Percentiles rank a stretch among this genome's conserved stretches.
Evolutionary conservation across 352 stramenopile genomes (phyloP).

Genomic region (Globisporangium orthogonon): DNA sequence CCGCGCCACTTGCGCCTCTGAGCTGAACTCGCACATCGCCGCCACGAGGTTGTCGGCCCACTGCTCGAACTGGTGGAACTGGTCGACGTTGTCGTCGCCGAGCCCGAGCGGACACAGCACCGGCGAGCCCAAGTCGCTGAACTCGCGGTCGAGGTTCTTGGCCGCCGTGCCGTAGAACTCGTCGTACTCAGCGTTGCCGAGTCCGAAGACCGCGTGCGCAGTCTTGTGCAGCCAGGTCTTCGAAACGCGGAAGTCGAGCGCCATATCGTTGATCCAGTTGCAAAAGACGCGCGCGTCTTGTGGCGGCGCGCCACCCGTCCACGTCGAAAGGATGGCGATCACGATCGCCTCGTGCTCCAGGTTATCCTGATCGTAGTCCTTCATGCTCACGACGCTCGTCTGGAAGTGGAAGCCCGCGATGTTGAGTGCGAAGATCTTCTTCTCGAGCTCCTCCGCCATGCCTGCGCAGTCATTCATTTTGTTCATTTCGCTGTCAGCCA

Average conservation of each 20-base stretch:
- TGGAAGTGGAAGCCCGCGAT: constrained; percentile 79
- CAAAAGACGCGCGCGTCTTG: constrained; percentile 77
- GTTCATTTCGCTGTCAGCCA: not conserved
- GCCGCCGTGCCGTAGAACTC: constrained; percentile 81
- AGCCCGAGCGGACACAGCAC: constrained; percentile 53
- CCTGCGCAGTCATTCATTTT: constrained; percentile 12
- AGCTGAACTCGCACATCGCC: constrained; percentile 72
- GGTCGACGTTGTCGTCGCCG: constrained; percentile 82
- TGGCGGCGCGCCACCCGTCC: constrained; percentile 69
- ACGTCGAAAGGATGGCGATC: constrained; percentile 83
- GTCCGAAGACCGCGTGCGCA: constrained; percentile 74
- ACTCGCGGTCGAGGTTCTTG: constrained; percentile 57
- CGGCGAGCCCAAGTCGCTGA: constrained; percentile 58
- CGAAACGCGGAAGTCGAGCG: constrained; percentile 85
- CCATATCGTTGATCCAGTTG: constrained; percentile 86
- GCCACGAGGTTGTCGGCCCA: constrained; percentile 80
- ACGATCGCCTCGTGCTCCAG: constrained; percentile 83
- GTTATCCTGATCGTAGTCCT: constrained; percentile 88
- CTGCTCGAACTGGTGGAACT: constrained; percentile 71
- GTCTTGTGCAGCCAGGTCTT: constrained; percentile 72
- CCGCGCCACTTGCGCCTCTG: constrained; percentile 20
- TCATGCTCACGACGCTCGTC: constrained; percentile 81
- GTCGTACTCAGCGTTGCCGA: constrained; percentile 87
- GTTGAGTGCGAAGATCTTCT: constrained; percentile 75
- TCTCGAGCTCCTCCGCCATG: constrained; percentile 70